Evolutionary conservation across 805 yeast species (phyloP), one percentile per base, ranked within the genome.

Genomic region (Kazachstania africana): DNA sequence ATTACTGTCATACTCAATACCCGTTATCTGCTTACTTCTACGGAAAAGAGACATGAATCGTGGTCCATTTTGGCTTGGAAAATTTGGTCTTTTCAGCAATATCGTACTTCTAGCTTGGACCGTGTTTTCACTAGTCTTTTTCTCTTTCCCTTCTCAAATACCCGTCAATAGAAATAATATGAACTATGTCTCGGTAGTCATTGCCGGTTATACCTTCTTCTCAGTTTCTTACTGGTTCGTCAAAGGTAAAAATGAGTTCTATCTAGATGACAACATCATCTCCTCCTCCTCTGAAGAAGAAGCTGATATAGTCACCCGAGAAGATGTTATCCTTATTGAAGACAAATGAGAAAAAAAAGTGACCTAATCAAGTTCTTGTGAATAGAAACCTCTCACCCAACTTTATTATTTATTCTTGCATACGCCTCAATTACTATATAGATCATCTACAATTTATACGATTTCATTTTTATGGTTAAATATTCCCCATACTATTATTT

Each of bases 11-110:
- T 77, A 77, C 49, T 40, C 63, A 16, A 65, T 77, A 23, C 83
- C 83, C 3, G 63, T 67, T 8, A 48, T 63, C 10, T 73, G 72
- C 41, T 52, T 71, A 34, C 52, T 74, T 36, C 38, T 47, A 37
- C 66, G 57, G 44, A 53, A 43, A 32, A 51, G 60, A 38, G 33
- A 53, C 10, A 69, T 73, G 38, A 58, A 48, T 38, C 75, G 64
- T 47, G 84, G 84, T 26, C 82, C 79, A 23, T 75, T 72, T 53
- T 75, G 83, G 79, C 45, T 68, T 32, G 79, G 80, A 4, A 59
- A 60, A 33, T 29, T 70, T 34, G 83, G 83, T 2, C 43, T 57
- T 1, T 38, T 70, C 29, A 54, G 68, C 31, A 75, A 76, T 46
- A 43, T 63, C 16, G 67, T 76, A 3, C 57, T 70, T 12, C 36